phyloP scores from a whole-genome alignment of 331 rosid genomes.

The Quercus lobata region DNA sequence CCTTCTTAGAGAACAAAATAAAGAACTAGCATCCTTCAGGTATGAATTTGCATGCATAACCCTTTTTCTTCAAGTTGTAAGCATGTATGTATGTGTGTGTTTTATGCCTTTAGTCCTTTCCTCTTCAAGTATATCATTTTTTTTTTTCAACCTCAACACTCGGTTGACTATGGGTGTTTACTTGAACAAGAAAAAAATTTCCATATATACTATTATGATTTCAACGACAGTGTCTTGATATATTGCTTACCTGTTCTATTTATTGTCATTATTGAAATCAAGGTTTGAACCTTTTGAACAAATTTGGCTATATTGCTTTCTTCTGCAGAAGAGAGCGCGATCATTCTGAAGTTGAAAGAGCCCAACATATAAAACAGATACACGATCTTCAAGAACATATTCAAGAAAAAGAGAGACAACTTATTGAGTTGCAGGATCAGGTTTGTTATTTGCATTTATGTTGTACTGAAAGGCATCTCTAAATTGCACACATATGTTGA shows the following conservation, averaged over 20 bases:
- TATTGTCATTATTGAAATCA: background rate
- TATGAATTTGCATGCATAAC: conserved; percentile 11
- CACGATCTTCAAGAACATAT: conserved; percentile 89
- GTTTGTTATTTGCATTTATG: conserved; percentile 34
- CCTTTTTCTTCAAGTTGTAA: background rate
- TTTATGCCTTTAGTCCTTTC: background rate
- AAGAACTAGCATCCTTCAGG: conserved; percentile 86
- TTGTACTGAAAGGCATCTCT: background rate
- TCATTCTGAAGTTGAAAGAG: conserved; percentile 94
- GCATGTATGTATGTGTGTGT: background rate
- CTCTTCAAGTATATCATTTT: background rate
- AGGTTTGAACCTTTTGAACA: background rate
- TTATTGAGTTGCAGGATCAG: conserved; percentile 93
- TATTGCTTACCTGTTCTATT: background rate
- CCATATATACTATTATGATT: background rate
- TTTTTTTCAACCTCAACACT: background rate
- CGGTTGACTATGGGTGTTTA: background rate
- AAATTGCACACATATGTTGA: background rate
- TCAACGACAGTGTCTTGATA: background rate
- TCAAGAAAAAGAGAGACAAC: conserved; percentile 92
- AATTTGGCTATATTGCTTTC: background rate
- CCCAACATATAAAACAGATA: conserved; percentile 81
- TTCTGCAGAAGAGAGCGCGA: conserved; percentile 89
- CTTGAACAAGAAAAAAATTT: background rate
- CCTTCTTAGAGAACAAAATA: conserved; percentile 83